These are phyloP conservation scores for Backusella psychrophila DNA, from an alignment of 192 early-diverging fungal genomes.

Conservation along the genomic window DNA sequence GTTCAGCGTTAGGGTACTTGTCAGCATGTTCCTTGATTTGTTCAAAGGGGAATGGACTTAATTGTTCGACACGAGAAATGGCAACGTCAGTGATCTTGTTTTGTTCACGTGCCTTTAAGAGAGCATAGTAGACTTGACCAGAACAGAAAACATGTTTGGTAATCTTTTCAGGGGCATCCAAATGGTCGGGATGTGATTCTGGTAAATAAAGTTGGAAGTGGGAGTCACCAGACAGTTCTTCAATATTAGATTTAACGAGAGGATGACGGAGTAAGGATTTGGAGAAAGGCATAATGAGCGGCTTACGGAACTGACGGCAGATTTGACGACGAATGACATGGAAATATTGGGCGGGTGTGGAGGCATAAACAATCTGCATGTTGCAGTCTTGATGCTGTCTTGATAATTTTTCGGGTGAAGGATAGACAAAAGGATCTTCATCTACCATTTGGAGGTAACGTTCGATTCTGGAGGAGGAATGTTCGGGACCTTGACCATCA, in stretches of 20 bases:
- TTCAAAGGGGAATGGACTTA: constrained; percentile 96
- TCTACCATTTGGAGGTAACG: constrained; percentile 95
- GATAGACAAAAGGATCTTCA: constrained; percentile 87
- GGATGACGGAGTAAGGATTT: constrained; percentile 95
- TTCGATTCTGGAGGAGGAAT: constrained; percentile 94
- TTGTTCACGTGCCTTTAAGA: constrained; percentile 81
- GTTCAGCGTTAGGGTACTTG: constrained; percentile 88
- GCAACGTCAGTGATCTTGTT: constrained; percentile 90
- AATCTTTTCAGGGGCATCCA: constrained; percentile 82
- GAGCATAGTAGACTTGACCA: constrained; percentile 97
- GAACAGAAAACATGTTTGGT: constrained; percentile 92
- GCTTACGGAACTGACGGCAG: constrained; percentile 97
- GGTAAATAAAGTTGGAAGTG: constrained; percentile 92
- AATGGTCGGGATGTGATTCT: constrained; percentile 80
- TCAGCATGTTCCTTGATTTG: constrained; percentile 81
- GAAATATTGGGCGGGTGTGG: constrained; percentile 97
- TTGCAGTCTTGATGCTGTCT: constrained; percentile 98
- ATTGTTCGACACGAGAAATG: constrained; percentile 93
- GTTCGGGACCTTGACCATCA: constrained; percentile 98
- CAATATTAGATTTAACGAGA: constrained; percentile 79
- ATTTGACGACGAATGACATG: constrained; percentile 94
- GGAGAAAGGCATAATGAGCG: constrained; percentile 72
- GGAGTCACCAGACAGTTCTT: constrained; percentile 79
- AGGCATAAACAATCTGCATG: constrained; percentile 96
- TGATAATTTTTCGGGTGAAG: constrained; percentile 71